Percentiles rank a stretch among this genome's conserved stretches.
Evolutionary conservation across 1,284 basidiomycete species (phyloP).

Genomic region (Ganoderma boninense): DNA sequence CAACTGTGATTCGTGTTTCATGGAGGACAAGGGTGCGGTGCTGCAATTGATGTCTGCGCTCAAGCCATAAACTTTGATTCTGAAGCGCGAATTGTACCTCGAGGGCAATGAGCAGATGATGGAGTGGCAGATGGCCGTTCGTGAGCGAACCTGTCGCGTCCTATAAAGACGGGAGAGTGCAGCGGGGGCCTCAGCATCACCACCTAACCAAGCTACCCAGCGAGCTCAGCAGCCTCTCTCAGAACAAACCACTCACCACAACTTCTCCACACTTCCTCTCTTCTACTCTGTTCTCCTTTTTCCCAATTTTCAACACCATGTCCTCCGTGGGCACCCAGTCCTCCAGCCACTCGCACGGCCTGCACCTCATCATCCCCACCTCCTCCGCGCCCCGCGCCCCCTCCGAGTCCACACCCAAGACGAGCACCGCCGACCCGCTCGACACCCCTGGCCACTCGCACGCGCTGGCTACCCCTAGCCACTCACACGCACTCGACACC

Average conservation of each 20-base stretch:
- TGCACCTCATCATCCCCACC: slow-evolving; percentile 22
- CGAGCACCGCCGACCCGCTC: neutral
- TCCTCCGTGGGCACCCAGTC: neutral
- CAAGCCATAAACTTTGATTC: neutral
- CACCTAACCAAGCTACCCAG: neutral
- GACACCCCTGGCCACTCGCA: slow-evolving; percentile 13
- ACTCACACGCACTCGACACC: slow-evolving; percentile 10
- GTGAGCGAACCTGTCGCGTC: neutral
- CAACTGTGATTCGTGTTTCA: neutral
- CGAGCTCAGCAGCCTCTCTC: neutral
- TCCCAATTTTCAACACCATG: neutral
- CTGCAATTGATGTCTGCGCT: neutral
- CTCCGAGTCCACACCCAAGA: neutral
- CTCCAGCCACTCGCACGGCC: slow-evolving; percentile 12
- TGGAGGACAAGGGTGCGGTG: neutral
- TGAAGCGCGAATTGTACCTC: neutral
- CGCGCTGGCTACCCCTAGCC: too few relatives aligned
- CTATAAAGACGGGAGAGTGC: slow-evolving; percentile 3
- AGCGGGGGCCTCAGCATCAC: neutral
- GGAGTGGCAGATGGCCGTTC: neutral
- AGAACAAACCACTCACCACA: slow-evolving; percentile 5
- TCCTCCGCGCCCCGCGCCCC: slow-evolving; percentile 9
- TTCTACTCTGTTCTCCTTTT: neutral
- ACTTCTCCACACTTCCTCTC: neutral
- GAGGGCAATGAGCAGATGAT: slow-evolving; percentile 3